phyloP scores from a whole-genome alignment of 2,329 filamentous ascomycete species.

The Fusarium ambrosium region DNA sequence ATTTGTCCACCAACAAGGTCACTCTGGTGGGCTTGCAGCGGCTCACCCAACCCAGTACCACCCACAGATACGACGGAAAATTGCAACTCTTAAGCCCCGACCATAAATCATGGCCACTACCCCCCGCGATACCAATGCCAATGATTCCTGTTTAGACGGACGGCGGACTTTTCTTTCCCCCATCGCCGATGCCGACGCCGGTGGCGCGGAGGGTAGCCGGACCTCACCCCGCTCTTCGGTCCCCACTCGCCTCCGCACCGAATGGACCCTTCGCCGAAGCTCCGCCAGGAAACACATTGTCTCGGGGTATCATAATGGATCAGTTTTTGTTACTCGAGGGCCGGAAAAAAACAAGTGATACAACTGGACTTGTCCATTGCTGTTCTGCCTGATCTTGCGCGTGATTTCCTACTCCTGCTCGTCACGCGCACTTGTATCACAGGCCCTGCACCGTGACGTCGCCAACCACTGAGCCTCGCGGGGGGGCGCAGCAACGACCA shows the following conservation, averaged over 20 bases:
- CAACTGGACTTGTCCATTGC: not conserved
- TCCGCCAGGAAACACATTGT: not conserved
- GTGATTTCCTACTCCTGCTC: not conserved
- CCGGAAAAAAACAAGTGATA: not conserved
- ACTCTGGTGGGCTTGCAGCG: not conserved
- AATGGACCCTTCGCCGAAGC: not conserved
- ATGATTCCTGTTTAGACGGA: not conserved
- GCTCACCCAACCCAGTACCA: not conserved
- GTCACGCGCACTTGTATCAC: constrained; percentile 1
- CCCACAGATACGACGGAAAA: not conserved
- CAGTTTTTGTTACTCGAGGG: not conserved
- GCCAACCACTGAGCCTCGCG: not conserved
- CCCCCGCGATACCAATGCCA: not conserved
- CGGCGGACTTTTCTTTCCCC: not conserved
- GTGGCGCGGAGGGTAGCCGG: not conserved
- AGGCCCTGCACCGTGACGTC: constrained; percentile 1
- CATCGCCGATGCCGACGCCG: not conserved
- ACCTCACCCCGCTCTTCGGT: not conserved
- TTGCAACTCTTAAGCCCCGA: not conserved
- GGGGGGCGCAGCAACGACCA: not conserved
- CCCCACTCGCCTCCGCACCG: not conserved
- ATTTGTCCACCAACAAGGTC: not conserved
- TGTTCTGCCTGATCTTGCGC: not conserved
- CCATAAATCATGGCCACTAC: not conserved
- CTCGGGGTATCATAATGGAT: not conserved